phyloP scores from a whole-genome alignment of 257 asterid species.

The Nicotiana undulata region DNA sequence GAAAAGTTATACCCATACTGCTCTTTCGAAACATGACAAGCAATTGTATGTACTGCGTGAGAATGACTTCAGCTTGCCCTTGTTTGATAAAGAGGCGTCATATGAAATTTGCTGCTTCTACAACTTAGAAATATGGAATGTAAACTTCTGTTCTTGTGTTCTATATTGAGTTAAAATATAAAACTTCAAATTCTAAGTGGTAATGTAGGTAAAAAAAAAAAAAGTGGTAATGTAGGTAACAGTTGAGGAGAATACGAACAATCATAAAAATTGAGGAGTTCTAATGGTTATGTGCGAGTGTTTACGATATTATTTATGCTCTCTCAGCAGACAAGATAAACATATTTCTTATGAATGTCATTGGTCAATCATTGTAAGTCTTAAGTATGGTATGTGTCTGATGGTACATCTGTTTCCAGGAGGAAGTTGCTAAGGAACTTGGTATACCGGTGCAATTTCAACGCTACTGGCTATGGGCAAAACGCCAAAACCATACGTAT shows the following conservation, averaged over 20 bases:
- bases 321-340: neutral
- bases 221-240: neutral
- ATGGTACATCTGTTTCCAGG: conserved; percentile 32
- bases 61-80: neutral
- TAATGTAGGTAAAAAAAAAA: neutral
- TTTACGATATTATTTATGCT: neutral
- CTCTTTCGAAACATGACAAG: neutral
- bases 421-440: conserved; percentile 70
- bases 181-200: neutral
- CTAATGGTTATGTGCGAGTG: neutral
- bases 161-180: neutral
- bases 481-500: conserved; percentile 77
- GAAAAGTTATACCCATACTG: neutral
- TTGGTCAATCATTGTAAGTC: neutral
- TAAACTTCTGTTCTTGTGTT: neutral
- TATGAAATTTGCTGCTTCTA: neutral
- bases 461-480: conserved; percentile 84
- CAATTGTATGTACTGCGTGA: neutral
- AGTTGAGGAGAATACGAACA: too few relatives aligned
- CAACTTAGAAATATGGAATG: neutral
- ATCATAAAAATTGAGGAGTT: neutral
- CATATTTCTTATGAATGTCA: neutral
- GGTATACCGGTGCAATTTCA: conserved; percentile 69
- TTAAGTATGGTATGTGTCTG: neutral
- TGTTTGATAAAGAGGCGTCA: neutral